A percentile compares a stretch with the other conserved stretches of the same genome.
Evolutionary conservation across 306 rosid genomes (phyloP).

Genomic region (Begonia loranthoides): DNA sequence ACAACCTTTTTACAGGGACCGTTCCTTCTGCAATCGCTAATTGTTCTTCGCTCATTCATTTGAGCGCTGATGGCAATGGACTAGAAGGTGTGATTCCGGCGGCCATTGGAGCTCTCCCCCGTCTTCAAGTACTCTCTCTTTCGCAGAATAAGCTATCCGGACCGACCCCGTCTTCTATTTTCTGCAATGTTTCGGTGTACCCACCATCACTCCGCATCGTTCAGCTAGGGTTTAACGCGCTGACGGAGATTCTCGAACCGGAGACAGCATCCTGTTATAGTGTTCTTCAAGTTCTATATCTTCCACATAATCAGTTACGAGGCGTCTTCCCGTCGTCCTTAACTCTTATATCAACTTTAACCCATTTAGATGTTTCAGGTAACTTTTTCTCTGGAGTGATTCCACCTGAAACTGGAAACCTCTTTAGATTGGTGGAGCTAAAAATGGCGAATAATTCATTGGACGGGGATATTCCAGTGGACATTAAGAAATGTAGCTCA

Average conservation of each 20-base stretch:
- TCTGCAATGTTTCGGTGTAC: constrained; percentile 49
- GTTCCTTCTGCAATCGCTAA: constrained; percentile 81
- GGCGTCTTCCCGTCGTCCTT: constrained; percentile 73
- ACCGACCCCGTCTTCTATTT: constrained; percentile 54
- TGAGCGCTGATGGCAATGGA: constrained; percentile 65
- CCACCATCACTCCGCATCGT: constrained; percentile 69
- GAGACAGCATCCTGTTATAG: constrained; percentile 43
- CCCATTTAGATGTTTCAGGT: constrained; percentile 48
- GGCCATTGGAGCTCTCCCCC: constrained; percentile 63
- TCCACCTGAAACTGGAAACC: constrained; percentile 40
- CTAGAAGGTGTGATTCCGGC: constrained; percentile 75
- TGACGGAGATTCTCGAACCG: constrained; percentile 52
- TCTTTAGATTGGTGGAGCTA: constrained; percentile 36
- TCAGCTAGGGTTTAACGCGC: constrained; percentile 66
- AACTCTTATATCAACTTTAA: constrained; percentile 34
- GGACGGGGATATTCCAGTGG: constrained; percentile 44
- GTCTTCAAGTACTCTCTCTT: constrained; percentile 65
- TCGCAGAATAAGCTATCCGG: constrained; percentile 70
- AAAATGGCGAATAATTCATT: constrained; percentile 64
- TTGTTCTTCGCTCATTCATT: constrained; percentile 67
- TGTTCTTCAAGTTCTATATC: constrained; percentile 54
- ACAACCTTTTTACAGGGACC: constrained; percentile 58
- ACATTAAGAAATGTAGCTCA: constrained; percentile 47
- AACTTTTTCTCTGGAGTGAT: constrained; percentile 56
- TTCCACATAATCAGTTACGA: constrained; percentile 43